Evolutionary conservation across 257 asterid species (phyloP).

Genomic region (Solanum pinnatisectum): DNA sequence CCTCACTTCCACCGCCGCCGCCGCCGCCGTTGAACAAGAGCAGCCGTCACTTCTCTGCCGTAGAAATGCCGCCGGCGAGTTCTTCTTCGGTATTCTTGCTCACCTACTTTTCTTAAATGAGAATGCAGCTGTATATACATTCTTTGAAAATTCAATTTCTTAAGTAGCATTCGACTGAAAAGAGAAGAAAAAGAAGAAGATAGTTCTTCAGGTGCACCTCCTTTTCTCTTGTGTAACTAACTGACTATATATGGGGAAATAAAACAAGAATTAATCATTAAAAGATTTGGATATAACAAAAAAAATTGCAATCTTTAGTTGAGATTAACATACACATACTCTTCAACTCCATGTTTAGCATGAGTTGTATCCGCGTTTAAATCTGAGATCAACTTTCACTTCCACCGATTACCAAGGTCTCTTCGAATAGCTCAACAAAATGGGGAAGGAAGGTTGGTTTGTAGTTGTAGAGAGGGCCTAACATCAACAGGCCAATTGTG

Average conservation of each 20-base stretch:
- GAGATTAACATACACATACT: not conserved
- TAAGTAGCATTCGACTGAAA: not conserved
- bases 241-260: no score
- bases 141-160: conserved; percentile 9
- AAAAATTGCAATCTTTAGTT: not conserved
- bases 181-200: not conserved
- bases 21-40: not conserved
- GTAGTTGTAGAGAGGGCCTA: not conserved
- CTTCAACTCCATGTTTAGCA: not conserved
- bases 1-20: conserved; percentile 13
- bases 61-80: conserved; percentile 5
- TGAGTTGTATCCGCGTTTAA: not conserved
- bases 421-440: not conserved
- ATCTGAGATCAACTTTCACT: not conserved
- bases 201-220: not conserved
- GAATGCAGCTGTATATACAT: not conserved
- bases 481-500: not conserved
- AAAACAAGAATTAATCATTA: not conserved
- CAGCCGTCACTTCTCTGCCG: conserved; percentile 27
- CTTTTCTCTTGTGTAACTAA: no score
- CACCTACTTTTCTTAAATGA: not conserved
- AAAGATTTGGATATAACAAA: not conserved
- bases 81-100: not conserved
- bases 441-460: not conserved
- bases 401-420: not conserved